Conservation (phyloP, 139 green algal species). For the Picochlorum sp. region DNA sequence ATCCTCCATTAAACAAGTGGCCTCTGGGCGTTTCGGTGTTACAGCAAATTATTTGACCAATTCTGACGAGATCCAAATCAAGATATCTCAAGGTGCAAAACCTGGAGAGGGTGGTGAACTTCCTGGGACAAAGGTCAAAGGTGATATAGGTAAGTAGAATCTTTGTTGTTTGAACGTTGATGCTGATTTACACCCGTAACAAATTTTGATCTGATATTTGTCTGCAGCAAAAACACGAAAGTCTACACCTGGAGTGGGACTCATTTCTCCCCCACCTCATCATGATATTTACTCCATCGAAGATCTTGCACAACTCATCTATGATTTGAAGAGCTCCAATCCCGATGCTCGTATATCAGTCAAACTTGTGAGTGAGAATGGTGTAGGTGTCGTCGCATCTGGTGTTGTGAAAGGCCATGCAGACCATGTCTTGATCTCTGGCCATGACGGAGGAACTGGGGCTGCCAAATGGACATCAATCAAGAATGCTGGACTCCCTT, state of each 20-base stretch:
- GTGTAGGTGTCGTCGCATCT: slow-evolving; percentile 72
- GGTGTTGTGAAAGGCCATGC: slow-evolving; percentile 91
- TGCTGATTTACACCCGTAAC: background rate
- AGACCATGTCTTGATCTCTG: slow-evolving; percentile 91
- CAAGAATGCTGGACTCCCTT: slow-evolving; percentile 76
- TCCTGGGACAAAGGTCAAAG: slow-evolving; percentile 80
- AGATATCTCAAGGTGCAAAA: slow-evolving; percentile 77
- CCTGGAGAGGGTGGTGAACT: slow-evolving; percentile 88
- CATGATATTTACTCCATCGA: slow-evolving; percentile 99
- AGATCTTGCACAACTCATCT: slow-evolving; percentile 96
- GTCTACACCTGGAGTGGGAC: slow-evolving; percentile 82
- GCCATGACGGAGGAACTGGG: slow-evolving; percentile 89
- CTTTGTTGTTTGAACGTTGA: background rate
- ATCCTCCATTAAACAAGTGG: slow-evolving; percentile 83
- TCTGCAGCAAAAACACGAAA: slow-evolving; percentile 56
- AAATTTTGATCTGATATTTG: slow-evolving; percentile 48
- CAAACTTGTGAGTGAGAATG: slow-evolving; percentile 93
- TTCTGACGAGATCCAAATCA: slow-evolving; percentile 92
- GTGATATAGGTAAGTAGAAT: slow-evolving; percentile 19
- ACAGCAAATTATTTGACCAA: slow-evolving; percentile 91
- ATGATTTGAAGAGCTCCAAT: slow-evolving; percentile 76
- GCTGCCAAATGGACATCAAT: slow-evolving; percentile 73
- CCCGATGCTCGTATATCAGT: slow-evolving; percentile 62
- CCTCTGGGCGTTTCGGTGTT: slow-evolving; percentile 84
- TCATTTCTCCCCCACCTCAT: slow-evolving; percentile 87